A percentile compares a stretch with the other conserved stretches of the same genome.
Conservation (phyloP, 257 asterid species). For the Solanum chiquidenum region DNA sequence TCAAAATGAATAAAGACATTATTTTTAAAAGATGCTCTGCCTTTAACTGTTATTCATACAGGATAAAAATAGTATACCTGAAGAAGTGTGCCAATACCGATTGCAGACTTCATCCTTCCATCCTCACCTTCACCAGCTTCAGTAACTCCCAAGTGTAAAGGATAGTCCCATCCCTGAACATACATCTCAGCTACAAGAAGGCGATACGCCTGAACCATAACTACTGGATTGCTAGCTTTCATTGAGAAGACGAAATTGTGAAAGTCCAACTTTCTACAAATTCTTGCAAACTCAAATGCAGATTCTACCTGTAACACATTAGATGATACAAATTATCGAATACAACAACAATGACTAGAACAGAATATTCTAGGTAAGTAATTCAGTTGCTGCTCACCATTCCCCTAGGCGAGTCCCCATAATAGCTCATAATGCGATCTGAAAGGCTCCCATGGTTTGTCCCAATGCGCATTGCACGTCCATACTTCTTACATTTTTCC, state of each 20-base stretch:
- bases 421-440: constrained; percentile 94
- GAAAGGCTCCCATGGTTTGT: constrained; percentile 99
- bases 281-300: constrained; percentile 94
- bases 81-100: constrained; percentile 96
- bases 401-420: constrained; percentile 99
- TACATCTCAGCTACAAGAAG: constrained; percentile 98
- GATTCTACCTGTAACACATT: constrained; percentile 70
- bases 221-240: constrained; percentile 99
- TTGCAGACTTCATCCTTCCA: constrained; percentile 99
- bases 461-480: constrained; percentile 96
- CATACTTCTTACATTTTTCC: constrained; percentile 89
- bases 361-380: not conserved
- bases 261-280: constrained; percentile 86
- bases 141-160: constrained; percentile 93
- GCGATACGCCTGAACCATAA: constrained; percentile 97
- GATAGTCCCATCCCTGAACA: constrained; percentile 97
- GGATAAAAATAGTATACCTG: constrained; percentile 30
- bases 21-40: not conserved
- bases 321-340: not conserved
- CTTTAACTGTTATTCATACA: not conserved
- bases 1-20: not conserved
- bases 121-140: constrained; percentile 99
- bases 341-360: not conserved
- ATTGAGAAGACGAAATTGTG: constrained; percentile 94
- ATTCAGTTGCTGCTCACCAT: constrained; percentile 48